phyloP scores from a whole-genome alignment of 169 alveolate species.

The Babesia ovata region DNA sequence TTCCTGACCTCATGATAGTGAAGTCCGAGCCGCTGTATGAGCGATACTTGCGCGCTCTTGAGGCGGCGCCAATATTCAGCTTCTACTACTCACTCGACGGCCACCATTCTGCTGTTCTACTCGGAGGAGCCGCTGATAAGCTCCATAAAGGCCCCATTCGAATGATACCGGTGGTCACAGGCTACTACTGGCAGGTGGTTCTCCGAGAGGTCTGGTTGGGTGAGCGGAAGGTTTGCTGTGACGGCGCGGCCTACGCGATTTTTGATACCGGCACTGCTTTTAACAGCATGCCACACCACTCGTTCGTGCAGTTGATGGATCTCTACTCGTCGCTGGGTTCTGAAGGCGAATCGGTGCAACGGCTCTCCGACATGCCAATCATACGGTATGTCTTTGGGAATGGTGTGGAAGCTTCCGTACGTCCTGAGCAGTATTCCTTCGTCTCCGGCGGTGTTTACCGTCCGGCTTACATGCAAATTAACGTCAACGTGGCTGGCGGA shows the following conservation, averaged over 20 bases:
- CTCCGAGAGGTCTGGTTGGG: slow-evolving; percentile 82
- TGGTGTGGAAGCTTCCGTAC: slow-evolving; percentile 66
- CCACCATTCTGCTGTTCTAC: slow-evolving; percentile 73
- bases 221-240: slow-evolving; percentile 85
- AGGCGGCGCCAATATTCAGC: slow-evolving; percentile 68
- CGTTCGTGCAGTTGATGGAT: slow-evolving; percentile 68
- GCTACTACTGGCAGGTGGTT: slow-evolving; percentile 87
- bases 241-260: slow-evolving; percentile 79
- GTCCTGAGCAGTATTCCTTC: slow-evolving; percentile 71
- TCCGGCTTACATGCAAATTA: slow-evolving; percentile 88
- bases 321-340: slow-evolving; percentile 62
- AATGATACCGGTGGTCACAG: slow-evolving; percentile 86
- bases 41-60: slow-evolving; percentile 67
- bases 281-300: slow-evolving; percentile 83
- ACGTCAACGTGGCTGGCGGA: slow-evolving; percentile 85
- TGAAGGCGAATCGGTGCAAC: not conserved
- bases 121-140: slow-evolving; percentile 86
- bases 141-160: slow-evolving; percentile 77
- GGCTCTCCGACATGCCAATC: slow-evolving; percentile 18
- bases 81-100: slow-evolving; percentile 71
- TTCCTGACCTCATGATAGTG: slow-evolving; percentile 81
- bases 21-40: slow-evolving; percentile 72
- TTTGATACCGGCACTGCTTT: slow-evolving; percentile 90
- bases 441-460: slow-evolving; percentile 72
- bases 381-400: slow-evolving; percentile 53